Base-by-base conservation (phyloP, 164 flowering plant species). In the Liriodendron chinense region DNA sequence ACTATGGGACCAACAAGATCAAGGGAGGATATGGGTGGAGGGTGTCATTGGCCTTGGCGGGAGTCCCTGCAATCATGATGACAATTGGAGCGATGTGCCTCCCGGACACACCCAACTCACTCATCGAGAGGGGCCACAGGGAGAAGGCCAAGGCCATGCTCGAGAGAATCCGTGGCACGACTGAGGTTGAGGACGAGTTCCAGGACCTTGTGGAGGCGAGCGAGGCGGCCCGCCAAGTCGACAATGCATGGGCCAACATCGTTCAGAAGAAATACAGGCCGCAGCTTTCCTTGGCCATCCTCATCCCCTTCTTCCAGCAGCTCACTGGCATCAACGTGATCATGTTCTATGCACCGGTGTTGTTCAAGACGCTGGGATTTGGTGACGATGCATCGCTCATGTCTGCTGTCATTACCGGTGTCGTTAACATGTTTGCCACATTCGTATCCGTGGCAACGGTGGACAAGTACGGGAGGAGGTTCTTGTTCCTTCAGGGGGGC, bases 331-430 rank as follows among this genome's bases (percentile, higher is more conserved):
- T 78, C 75, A 78, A 78, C 43, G 77, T 75, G 47, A 78, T 78
- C 81, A 79, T 79, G 76, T 79, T 79, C 72, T 79, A 79, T 22
- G 81, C 78, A 3, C 81, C 81, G 0, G 81, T 79, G 67, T 78
- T 79, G 21, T 79, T 79, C 64, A 79, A 76, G 79, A 76, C 82
- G 7, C 1, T 79, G 9, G 82, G 82, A 8, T 79, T 79, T 48
- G 82, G 78, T 1, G 78, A 68, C 24, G 71, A 68, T 23, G 82
- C 82, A 2, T 50, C 82, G 0, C 75, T 79, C 47, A 76, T 76
- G 78, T 79, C 82, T 47, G 82, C 82, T 7, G 82, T 76, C 23
- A 79, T 79, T 13, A 72, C 66, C 23, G 79, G 78, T 18, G 69
- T 72, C 61, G 79, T 76, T 26, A 79, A 76, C 7, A 34, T 76